phyloP scores from a whole-genome alignment of 805 yeast genomes.

The Pichia membranifaciens region DNA sequence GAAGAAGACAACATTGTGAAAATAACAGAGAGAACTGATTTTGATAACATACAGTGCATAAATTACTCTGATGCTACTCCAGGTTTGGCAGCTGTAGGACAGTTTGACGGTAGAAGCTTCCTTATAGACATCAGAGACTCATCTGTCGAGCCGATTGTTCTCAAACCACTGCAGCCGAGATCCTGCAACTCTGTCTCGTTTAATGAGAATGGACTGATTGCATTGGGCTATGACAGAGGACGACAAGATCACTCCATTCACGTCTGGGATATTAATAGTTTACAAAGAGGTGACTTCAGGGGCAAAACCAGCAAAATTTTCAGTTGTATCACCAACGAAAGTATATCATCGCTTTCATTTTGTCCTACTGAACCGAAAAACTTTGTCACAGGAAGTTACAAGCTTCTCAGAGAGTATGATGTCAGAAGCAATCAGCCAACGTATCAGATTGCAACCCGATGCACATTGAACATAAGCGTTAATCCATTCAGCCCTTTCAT shows the following conservation, averaged over 20 bases:
- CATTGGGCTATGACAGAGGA: slow-evolving; percentile 73
- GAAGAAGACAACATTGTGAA: slow-evolving; percentile 50
- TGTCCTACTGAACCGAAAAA: slow-evolving; percentile 49
- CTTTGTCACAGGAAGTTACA: slow-evolving; percentile 70
- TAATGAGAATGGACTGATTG: slow-evolving; percentile 58
- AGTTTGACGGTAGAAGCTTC: slow-evolving; percentile 59
- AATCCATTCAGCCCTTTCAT: slow-evolving; percentile 64
- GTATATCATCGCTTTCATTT: slow-evolving; percentile 63
- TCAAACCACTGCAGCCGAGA: slow-evolving; percentile 60
- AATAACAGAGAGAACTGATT: slow-evolving; percentile 51
- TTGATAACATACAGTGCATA: slow-evolving; percentile 61
- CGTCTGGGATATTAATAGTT: slow-evolving; percentile 58
- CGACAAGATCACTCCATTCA: slow-evolving; percentile 71
- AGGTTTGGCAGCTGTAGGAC: slow-evolving; percentile 71
- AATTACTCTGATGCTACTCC: slow-evolving; percentile 50
- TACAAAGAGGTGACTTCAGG: slow-evolving; percentile 43
- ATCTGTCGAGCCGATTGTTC: slow-evolving; percentile 29
- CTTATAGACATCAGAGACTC: slow-evolving; percentile 52
- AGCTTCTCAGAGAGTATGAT: slow-evolving; percentile 73
- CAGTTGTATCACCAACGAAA: slow-evolving; percentile 66
- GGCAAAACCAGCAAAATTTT: slow-evolving; percentile 41
- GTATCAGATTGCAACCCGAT: slow-evolving; percentile 69
- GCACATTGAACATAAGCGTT: slow-evolving; percentile 59
- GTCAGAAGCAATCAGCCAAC: slow-evolving; percentile 57
- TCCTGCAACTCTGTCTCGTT: slow-evolving; percentile 74